Percentiles rank a stretch among this genome's conserved stretches.
phyloP scores from a whole-genome alignment of 139 green algal species.

The Axilococcus clingmanii region DNA sequence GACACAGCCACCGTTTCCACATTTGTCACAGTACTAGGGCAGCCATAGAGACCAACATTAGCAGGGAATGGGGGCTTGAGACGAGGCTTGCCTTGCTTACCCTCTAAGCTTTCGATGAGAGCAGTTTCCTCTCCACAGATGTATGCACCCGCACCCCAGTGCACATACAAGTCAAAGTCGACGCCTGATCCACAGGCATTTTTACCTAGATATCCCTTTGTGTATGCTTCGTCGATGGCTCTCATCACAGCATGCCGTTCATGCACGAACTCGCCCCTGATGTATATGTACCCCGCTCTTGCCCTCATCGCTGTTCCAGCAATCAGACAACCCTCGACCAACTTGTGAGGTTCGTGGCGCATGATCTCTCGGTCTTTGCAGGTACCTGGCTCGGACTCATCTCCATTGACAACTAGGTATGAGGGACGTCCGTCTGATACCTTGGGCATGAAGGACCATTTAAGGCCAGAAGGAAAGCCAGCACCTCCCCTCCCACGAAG shows the following conservation, averaged over 20 bases:
- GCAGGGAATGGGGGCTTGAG: slow-evolving; percentile 27
- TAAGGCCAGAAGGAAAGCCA: slow-evolving; percentile 23
- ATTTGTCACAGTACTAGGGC: slow-evolving; percentile 14
- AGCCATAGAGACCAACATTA: slow-evolving; percentile 17
- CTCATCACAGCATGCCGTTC: slow-evolving; percentile 4
- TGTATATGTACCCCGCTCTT: slow-evolving; percentile 19
- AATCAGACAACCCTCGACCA: slow-evolving; percentile 19
- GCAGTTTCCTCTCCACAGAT: slow-evolving; percentile 27
- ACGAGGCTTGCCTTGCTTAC: slow-evolving; percentile 24
- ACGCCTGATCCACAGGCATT: slow-evolving; percentile 16
- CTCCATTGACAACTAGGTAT: slow-evolving; percentile 23
- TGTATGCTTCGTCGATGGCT: slow-evolving; percentile 20
- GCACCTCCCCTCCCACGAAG: slow-evolving; percentile 20
- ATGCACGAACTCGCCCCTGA: slow-evolving; percentile 14
- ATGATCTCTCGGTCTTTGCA: slow-evolving; percentile 27
- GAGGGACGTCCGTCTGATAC: slow-evolving; percentile 3
- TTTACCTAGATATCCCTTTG: slow-evolving; percentile 11
- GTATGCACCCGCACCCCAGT: slow-evolving; percentile 19
- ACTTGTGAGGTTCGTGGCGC: slow-evolving; percentile 17
- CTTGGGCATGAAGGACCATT: slow-evolving; percentile 29
- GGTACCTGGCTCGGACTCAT: slow-evolving; percentile 23
- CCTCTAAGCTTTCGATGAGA: slow-evolving; percentile 22
- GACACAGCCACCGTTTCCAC: slow-evolving; percentile 68
- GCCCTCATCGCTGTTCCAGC: slow-evolving; percentile 15
- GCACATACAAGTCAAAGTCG: slow-evolving; percentile 20